phyloP scores from a whole-genome alignment of 257 asterid species.

The Forsythia suspensa region DNA sequence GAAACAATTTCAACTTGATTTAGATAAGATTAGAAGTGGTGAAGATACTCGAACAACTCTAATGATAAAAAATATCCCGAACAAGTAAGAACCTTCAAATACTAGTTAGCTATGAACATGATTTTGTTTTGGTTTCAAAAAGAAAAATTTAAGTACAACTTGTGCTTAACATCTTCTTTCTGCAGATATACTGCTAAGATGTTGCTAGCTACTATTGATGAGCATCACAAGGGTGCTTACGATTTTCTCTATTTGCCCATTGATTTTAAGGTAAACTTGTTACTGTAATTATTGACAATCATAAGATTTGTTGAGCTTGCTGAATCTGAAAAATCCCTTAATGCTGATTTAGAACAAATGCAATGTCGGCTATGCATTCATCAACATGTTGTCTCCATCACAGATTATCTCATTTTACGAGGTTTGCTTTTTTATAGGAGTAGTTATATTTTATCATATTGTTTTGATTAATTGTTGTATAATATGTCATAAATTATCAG shows the following conservation, averaged over 20 bases:
- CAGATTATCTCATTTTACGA: constrained; percentile 66
- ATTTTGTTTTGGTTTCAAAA: neutral
- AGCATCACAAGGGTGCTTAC: constrained; percentile 64
- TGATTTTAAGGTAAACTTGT: constrained; percentile 63
- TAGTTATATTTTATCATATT: neutral
- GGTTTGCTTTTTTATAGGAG: constrained; percentile 36
- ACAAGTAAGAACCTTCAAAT: constrained; percentile 52
- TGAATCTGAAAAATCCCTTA: constrained; percentile 1
- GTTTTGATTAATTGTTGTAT: neutral
- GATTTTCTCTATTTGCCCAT: constrained; percentile 87
- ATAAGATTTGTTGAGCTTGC: neutral
- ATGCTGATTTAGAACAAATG: constrained; percentile 68
- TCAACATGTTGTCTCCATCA: constrained; percentile 72
- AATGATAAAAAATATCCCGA: constrained; percentile 85
- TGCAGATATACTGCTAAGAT: constrained; percentile 82
- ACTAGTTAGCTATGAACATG: neutral
- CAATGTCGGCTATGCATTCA: constrained; percentile 91
- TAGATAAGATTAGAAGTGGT: constrained; percentile 60
- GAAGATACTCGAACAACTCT: constrained; percentile 73
- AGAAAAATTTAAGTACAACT: neutral
- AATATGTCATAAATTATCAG: neutral
- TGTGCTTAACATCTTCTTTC: constrained; percentile 14
- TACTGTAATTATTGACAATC: neutral
- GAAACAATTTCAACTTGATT: constrained; percentile 61
- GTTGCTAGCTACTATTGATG: constrained; percentile 70